Evolutionary conservation across 352 stramenopile genomes (phyloP), one percentile per base, ranked within the genome.

Genomic region (Pythium apleroticum): DNA sequence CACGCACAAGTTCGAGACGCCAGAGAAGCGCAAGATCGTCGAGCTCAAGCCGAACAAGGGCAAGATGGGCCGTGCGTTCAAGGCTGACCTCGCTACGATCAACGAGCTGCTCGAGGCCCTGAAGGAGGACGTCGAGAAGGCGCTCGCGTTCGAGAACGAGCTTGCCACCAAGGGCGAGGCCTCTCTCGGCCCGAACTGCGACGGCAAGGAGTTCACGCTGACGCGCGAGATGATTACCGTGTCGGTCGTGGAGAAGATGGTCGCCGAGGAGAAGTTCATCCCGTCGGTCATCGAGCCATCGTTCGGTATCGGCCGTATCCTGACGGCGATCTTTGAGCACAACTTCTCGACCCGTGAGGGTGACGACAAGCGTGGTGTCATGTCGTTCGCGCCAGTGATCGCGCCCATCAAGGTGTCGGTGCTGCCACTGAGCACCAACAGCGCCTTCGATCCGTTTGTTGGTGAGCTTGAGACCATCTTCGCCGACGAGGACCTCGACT

Each of bases 201-300:
- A 93, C 60, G 88, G 84, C 66, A 88, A 91, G 68, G 60, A 86
- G 71, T 99, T 98, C 71, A 91, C 86, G 55, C 73, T 99, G 39
- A 95, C 86, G 52, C 92, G 93, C 54, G 93, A 98, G 54, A 99
- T 99, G 96, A 73, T 99, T 37, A 85, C 80, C 12, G 98, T 97
- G 71, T 93, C 89, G 53, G 96, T 98, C 56, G 85, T 90, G 28
- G 97, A 98, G 71, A 98, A 97, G 75, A 98, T 91, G 77, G 91
- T 99, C 55, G 92, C 96, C 62, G 93, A 98, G 71, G 87, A 98
- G 66, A 99, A 99, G 79, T 99, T 98, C 71, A 98, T 97, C 67
- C 98, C 97, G 50, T 98, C 89, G 68, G 97, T 99, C 35, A 99
- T 99, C 71, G 97, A 99, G 81, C 97, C 97, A 24, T 99, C 97